Percentiles rank a stretch among this genome's conserved stretches.
These are phyloP conservation scores for Penicillium pancosmium DNA, from an alignment of 495 filamentous ascomycete genomes.

Conservation along the genomic window DNA sequence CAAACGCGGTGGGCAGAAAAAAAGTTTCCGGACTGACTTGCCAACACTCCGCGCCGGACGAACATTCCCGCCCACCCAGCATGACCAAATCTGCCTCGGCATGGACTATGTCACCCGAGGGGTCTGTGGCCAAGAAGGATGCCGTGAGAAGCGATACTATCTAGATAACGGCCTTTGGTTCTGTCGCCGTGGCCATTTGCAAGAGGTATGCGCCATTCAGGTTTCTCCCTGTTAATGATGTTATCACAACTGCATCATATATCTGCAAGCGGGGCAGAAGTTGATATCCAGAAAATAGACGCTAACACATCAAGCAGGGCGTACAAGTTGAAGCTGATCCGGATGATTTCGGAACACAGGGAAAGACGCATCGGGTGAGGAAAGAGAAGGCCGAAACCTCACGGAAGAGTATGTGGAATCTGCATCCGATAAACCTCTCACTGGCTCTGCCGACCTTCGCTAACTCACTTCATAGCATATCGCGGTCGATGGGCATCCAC, in stretches of 20 bases:
- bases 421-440: not conserved
- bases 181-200: constrained; percentile 67
- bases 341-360: constrained; percentile 70
- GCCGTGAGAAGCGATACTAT: constrained; percentile 61
- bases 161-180: constrained; percentile 67
- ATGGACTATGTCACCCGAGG: constrained; percentile 62
- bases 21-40: constrained; percentile 11
- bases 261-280: not conserved
- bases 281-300: not conserved
- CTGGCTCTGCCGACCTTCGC: not conserved
- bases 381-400: constrained; percentile 55
- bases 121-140: constrained; percentile 65
- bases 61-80: constrained; percentile 27
- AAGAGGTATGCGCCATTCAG: constrained; percentile 46
- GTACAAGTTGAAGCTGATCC: constrained; percentile 69
- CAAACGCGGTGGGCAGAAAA: constrained; percentile 23
- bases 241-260: not conserved
- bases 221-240: not conserved
- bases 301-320: constrained; percentile 26
- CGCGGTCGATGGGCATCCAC: constrained; percentile 66
- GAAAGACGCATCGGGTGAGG: constrained; percentile 59
- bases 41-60: constrained; percentile 5
- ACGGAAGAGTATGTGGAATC: constrained; percentile 44
- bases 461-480: constrained; percentile 40
- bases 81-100: constrained; percentile 41